Evolutionary conservation across 23 red algal species (phyloP), one percentile per base, ranked within the genome.

Genomic region (Gracilaria domingensis): DNA sequence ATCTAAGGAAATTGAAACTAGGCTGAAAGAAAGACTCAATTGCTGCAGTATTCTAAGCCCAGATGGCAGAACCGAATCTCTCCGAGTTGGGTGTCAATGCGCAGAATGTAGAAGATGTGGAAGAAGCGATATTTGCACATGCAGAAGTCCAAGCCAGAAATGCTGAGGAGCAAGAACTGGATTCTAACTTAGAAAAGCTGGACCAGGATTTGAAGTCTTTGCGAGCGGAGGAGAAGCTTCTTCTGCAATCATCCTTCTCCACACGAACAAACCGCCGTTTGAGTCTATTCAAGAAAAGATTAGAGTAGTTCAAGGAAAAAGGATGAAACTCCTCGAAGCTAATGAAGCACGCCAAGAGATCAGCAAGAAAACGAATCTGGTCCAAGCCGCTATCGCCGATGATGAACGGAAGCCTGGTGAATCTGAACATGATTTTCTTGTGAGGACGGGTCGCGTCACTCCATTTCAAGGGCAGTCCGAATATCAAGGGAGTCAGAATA

Each of bases 381-480:
- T 56, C 45, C 55, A 61, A 20, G 30, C 45, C 16, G 47, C 75
- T 47, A 51, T 54, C 47, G 77, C 55, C 33, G 66, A 53, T 65
- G 34, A 56, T 39, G 38, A 81, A 32, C 74, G 48, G 48, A 80
- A 48, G 26, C 35, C 70, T 33, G 90, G 90, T 17, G 90, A 93
- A 66, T 67, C 69, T 47, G 55, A 86, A 24, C 44, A 49, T n/a
- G 90, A 93, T 6, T 93, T 93, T 81, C 67, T 93, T 54, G 82
- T 93, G 67, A 78, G 80, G 44, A 93, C 90, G n/a, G 90, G 90
- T 13, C 69, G 69, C 30, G 54, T 93, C 29, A 93, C 90, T 66
- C 90, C 90, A 54, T 93, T 93, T 78, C 53, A 86, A 66, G 90
- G 44, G 14, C 71, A 86, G 54, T 28, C 9, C n/a, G 26, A 47